Percentiles rank a stretch among this genome's conserved stretches.
These are phyloP conservation scores for Isabelozyma pseudorhagii DNA, from an alignment of 805 yeast species.

Conservation along the genomic window DNA sequence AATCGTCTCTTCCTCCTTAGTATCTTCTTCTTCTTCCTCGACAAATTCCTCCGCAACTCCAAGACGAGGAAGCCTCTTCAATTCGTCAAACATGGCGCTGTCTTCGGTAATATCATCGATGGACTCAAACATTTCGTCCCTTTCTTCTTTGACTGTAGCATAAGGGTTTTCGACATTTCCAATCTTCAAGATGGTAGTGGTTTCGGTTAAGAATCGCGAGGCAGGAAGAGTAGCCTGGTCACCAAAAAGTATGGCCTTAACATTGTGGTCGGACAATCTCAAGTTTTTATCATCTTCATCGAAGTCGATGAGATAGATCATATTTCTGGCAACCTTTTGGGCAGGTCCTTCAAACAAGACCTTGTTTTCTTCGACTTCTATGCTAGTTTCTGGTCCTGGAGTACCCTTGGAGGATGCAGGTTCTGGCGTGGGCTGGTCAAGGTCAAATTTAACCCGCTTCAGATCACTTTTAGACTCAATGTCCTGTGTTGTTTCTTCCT, in stretches of 20 bases:
- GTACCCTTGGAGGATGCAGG: background rate
- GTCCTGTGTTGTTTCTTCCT: background rate
- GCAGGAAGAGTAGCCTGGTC: slow-evolving; percentile 51
- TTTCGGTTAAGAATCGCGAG: slow-evolving; percentile 50
- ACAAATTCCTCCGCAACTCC: slow-evolving; percentile 51
- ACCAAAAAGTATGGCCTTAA: slow-evolving; percentile 54
- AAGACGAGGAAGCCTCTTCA: slow-evolving; percentile 54
- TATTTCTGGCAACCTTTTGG: slow-evolving; percentile 56
- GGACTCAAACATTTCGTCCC: slow-evolving; percentile 31
- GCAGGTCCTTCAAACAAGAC: slow-evolving; percentile 63
- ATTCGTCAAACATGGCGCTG: slow-evolving; percentile 37
- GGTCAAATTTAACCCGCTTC: background rate
- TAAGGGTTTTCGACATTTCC: slow-evolving; percentile 38
- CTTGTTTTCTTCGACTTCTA: background rate
- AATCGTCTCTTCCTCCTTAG: slow-evolving; percentile 38
- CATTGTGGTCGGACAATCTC: slow-evolving; percentile 19
- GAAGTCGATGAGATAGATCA: slow-evolving; percentile 52
- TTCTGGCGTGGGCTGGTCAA: background rate
- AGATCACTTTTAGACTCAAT: background rate
- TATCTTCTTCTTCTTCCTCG: slow-evolving; percentile 42
- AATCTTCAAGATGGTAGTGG: slow-evolving; percentile 48
- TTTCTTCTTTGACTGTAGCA: slow-evolving; percentile 27
- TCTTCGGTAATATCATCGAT: slow-evolving; percentile 34
- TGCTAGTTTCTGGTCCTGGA: background rate
- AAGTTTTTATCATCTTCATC: slow-evolving; percentile 24